A percentile compares a stretch with the other conserved stretches of the same genome.
Conservation (phyloP, 1,139 yeast species). For the Suhomyces taliae region DNA sequence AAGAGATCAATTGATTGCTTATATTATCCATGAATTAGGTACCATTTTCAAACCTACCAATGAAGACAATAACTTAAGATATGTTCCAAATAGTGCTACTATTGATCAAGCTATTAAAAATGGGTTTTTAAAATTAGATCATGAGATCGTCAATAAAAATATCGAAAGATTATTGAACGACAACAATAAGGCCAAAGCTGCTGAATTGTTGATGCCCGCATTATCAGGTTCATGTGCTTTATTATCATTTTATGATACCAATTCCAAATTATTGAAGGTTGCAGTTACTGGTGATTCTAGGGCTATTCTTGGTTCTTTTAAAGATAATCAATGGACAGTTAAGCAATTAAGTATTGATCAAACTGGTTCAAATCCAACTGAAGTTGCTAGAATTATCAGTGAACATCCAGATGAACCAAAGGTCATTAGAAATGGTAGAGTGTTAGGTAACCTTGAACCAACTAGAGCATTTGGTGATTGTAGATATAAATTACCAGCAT, state of each 20-base stretch:
- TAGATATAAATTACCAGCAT: slow-evolving; percentile 75
- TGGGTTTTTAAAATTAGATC: slow-evolving; percentile 82
- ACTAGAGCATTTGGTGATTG: slow-evolving; percentile 98
- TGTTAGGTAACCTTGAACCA: slow-evolving; percentile 94
- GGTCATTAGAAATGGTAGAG: slow-evolving; percentile 83
- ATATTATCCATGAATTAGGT: slow-evolving; percentile 77
- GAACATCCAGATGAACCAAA: slow-evolving; percentile 93
- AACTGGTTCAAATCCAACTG: slow-evolving; percentile 89
- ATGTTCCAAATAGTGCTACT: slow-evolving; percentile 62
- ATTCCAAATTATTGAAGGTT: slow-evolving; percentile 68
- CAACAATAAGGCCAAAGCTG: slow-evolving; percentile 60
- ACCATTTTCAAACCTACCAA: slow-evolving; percentile 59
- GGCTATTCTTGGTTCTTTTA: slow-evolving; percentile 78
- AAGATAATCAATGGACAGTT: slow-evolving; percentile 81
- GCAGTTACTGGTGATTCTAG: slow-evolving; percentile 98
- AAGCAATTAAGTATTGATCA: slow-evolving; percentile 86
- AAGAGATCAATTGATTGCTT: slow-evolving; percentile 73
- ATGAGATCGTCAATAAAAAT: slow-evolving; percentile 78
- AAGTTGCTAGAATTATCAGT: slow-evolving; percentile 74
- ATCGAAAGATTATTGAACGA: slow-evolving; percentile 67
- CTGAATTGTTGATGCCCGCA: slow-evolving; percentile 85
- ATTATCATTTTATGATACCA: slow-evolving; percentile 81
- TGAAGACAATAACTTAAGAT: slow-evolving; percentile 48
- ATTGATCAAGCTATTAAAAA: slow-evolving; percentile 78
- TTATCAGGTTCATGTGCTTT: slow-evolving; percentile 94